A percentile compares a stretch with the other conserved stretches of the same genome.
These are phyloP conservation scores for Aspergillus tanneri DNA, from an alignment of 2,329 filamentous ascomycete genomes.

Conservation along the genomic window DNA sequence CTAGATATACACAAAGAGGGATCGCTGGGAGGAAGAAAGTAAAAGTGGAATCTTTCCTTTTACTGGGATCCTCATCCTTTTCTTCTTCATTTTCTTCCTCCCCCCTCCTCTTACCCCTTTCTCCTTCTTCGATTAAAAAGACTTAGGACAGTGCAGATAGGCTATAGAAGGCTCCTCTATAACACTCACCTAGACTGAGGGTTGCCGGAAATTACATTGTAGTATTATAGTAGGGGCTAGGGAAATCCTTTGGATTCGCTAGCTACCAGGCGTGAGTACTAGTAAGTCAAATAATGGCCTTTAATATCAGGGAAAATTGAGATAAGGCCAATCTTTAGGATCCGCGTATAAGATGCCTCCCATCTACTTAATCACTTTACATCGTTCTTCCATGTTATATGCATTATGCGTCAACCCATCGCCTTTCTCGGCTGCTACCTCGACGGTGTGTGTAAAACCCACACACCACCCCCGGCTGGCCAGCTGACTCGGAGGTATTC, in stretches of 20 bases:
- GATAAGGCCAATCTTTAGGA: conserved; percentile 14
- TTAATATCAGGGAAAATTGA: conserved; percentile 6
- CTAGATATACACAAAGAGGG: too few relatives aligned
- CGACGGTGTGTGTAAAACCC: conserved; percentile 10
- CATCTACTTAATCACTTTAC: conserved; percentile 10
- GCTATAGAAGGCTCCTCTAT: neutral
- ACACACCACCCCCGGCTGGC: conserved; percentile 13
- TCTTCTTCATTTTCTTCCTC: neutral
- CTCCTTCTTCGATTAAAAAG: neutral
- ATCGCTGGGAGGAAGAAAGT: too few relatives aligned
- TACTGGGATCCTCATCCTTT: neutral
- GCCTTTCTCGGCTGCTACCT: conserved; percentile 3
- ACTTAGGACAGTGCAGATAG: neutral
- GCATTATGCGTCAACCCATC: conserved; percentile 6
- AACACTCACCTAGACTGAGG: neutral
- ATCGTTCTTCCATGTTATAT: conserved; percentile 14
- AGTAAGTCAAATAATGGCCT: neutral
- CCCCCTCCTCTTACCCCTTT: neutral
- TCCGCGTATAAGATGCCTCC: conserved; percentile 14
- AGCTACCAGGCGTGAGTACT: neutral
- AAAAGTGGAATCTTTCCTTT: too few relatives aligned
- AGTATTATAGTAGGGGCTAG: neutral
- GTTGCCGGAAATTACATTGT: neutral
- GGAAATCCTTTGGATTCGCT: neutral
- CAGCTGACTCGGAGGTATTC: conserved; percentile 9